A percentile compares a stretch with the other conserved stretches of the same genome.
Evolutionary conservation across 2,329 filamentous ascomycete species (phyloP).

Genomic region (Penicillium italicum): DNA sequence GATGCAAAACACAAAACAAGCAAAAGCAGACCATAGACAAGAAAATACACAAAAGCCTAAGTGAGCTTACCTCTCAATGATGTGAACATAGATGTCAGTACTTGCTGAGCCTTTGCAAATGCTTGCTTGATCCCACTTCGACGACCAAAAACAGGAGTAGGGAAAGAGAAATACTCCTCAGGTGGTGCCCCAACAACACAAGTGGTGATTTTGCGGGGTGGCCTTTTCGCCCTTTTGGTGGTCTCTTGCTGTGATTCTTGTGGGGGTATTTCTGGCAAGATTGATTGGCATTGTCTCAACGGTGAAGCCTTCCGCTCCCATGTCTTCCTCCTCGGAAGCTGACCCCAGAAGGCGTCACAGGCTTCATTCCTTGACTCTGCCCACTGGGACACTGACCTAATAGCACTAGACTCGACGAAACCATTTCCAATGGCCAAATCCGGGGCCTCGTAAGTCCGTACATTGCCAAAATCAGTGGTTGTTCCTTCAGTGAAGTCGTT

Average conservation of each 20-base stretch:
- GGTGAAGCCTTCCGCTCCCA: background rate
- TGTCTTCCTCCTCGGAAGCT: background rate
- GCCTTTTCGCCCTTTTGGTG: background rate
- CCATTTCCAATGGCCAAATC: conserved; percentile 15
- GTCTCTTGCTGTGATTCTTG: background rate
- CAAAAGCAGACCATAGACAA: no score
- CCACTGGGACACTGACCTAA: conserved; percentile 4
- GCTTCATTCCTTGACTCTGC: background rate
- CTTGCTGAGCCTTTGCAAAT: background rate
- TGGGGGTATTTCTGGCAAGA: background rate
- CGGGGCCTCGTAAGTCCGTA: background rate
- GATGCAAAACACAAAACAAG: no score
- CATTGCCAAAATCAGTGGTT: conserved; percentile 9
- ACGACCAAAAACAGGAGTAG: background rate
- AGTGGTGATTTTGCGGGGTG: background rate
- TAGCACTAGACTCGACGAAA: background rate
- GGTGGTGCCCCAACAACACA: background rate
- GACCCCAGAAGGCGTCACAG: background rate
- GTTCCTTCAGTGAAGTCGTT: background rate
- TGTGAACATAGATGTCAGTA: rapidly evolving
- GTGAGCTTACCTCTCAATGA: no score
- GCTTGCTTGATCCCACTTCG: rapidly evolving
- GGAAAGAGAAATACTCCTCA: background rate
- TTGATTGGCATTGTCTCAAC: background rate
- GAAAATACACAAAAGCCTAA: no score